phyloP scores from a whole-genome alignment of 23 red algal species.

The Gracilaria domingensis region DNA sequence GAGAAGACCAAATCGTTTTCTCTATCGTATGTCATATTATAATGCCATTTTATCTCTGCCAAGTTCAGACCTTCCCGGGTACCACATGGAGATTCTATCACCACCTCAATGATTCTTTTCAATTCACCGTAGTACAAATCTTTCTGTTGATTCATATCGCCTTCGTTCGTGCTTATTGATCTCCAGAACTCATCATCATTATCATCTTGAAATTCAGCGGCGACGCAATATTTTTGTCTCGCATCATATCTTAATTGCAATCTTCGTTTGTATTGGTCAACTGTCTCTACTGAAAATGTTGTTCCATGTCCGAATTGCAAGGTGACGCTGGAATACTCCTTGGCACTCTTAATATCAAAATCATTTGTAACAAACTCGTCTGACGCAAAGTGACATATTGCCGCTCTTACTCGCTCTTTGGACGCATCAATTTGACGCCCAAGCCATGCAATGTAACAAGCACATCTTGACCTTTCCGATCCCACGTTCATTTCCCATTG shows the following conservation, averaged over 20 bases:
- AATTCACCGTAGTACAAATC: too few species aligned
- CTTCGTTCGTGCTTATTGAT: too few species aligned
- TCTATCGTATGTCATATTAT: neutral
- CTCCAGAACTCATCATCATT: too few species aligned
- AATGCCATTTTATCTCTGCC: too few species aligned
- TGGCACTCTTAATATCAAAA: too few species aligned
- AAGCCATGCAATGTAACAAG: too few species aligned
- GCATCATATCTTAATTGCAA: neutral
- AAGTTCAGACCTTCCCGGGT: neutral
- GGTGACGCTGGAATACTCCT: neutral
- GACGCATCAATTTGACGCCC: neutral
- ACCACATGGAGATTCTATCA: too few species aligned
- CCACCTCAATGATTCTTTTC: too few species aligned
- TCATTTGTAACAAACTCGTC: slow-evolving; percentile 11
- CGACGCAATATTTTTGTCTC: neutral
- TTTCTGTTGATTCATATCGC: too few species aligned
- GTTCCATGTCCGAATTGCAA: neutral
- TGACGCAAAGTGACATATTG: neutral
- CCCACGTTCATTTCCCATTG: too few species aligned
- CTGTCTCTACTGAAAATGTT: neutral
- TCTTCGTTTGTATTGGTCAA: neutral
- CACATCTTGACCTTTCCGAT: too few species aligned
- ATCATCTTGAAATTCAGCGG: too few species aligned
- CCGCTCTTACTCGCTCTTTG: slow-evolving; percentile 3
- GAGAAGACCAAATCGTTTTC: neutral